Conservation (phyloP, 306 rosid species). For the Styphnolobium japonicum region DNA sequence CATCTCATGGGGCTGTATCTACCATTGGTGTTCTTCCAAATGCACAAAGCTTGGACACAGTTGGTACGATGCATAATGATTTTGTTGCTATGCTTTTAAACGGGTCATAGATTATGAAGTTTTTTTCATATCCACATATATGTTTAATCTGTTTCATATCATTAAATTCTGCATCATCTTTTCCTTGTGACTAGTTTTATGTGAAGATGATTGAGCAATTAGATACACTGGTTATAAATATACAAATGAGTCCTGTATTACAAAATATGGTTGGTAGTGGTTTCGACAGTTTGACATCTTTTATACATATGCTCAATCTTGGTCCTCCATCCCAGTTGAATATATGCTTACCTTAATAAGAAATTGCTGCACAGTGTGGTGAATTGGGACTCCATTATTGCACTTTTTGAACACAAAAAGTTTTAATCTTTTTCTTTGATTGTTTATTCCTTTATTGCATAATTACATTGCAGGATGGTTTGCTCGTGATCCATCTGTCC, state of each 20-base stretch:
- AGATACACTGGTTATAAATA: background rate
- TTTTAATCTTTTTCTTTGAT: background rate
- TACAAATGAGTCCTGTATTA: background rate
- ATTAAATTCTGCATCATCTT: background rate
- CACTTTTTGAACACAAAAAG: background rate
- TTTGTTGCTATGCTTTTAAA: background rate
- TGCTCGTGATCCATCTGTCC: slow-evolving; percentile 69
- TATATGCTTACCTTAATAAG: slow-evolving; percentile 1
- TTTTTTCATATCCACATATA: background rate
- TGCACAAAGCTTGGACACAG: slow-evolving; percentile 75
- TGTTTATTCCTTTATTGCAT: slow-evolving; percentile 16
- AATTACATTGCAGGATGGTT: slow-evolving; percentile 59
- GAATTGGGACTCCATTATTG: slow-evolving; percentile 1
- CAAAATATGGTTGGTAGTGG: background rate
- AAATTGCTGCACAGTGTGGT: background rate
- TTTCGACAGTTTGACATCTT: background rate
- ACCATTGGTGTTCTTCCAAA: slow-evolving; percentile 67
- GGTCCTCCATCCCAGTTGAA: background rate
- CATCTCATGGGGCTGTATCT: slow-evolving; percentile 76
- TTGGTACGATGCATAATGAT: slow-evolving; percentile 54
- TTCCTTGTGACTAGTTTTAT: background rate
- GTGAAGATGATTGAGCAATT: background rate
- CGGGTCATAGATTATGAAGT: background rate
- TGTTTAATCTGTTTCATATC: background rate
- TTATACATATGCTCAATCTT: background rate